phyloP scores from a whole-genome alignment of 2,329 filamentous ascomycete species.

The Fusarium agapanthi region DNA sequence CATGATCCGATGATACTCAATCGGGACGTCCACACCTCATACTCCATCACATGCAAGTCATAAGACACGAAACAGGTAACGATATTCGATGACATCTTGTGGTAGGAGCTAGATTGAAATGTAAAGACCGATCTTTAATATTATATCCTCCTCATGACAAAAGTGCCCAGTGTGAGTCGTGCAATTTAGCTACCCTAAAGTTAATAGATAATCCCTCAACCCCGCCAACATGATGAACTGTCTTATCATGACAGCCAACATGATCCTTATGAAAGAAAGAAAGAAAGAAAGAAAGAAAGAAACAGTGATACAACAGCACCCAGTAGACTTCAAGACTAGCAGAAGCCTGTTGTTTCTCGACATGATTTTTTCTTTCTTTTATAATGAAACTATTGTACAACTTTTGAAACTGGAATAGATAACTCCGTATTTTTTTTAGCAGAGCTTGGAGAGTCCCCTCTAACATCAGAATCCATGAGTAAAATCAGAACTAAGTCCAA shows the following conservation, averaged over 20 bases:
- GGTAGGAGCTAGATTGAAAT: neutral
- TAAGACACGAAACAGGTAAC: neutral
- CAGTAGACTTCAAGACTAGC: neutral
- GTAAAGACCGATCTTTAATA: neutral
- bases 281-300: neutral
- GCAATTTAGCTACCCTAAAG: slow-evolving; percentile 1
- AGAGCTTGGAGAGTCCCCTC: slow-evolving; percentile 36
- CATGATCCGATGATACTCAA: neutral
- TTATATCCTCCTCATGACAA: neutral
- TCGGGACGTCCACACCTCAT: neutral
- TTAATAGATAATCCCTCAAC: neutral
- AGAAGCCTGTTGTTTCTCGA: slow-evolving; percentile 9
- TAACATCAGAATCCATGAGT: slow-evolving; percentile 33
- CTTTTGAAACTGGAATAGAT: slow-evolving; percentile 8
- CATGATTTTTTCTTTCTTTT: slow-evolving; percentile 35
- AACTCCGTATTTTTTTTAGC: slow-evolving; percentile 11
- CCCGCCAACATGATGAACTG: slow-evolving; percentile 24
- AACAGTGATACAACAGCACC: neutral
- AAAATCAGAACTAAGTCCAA: slow-evolving; percentile 21
- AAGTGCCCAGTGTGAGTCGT: neutral
- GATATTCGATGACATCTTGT: neutral
- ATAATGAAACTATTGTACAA: slow-evolving; percentile 40
- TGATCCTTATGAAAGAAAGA: neutral
- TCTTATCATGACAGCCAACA: slow-evolving; percentile 6
- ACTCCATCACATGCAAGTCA: neutral